phyloP scores from a whole-genome alignment of 2,329 filamentous ascomycete genomes.

The Akanthomyces uredinophilus region DNA sequence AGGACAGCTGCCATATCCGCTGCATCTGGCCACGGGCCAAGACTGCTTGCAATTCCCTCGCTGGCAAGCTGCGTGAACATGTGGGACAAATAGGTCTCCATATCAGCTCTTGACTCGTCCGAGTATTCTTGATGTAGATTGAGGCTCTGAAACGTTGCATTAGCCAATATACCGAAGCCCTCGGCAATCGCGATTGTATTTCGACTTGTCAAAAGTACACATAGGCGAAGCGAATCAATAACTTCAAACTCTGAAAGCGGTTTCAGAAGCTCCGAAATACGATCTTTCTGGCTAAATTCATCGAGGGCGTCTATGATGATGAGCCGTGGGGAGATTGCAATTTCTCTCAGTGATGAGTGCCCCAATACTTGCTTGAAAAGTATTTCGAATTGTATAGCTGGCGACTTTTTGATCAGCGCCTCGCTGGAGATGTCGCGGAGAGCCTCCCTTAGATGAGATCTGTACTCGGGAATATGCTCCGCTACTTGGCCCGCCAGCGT shows the following conservation, averaged over 20 bases:
- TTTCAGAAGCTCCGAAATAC: not conserved
- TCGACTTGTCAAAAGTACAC: not conserved
- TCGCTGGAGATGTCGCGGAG: not conserved
- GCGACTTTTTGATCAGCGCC: not conserved
- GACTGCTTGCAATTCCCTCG: not conserved
- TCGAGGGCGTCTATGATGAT: slow-evolving; percentile 3
- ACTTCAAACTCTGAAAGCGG: not conserved
- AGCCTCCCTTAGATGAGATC: not conserved
- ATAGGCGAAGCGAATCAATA: not conserved
- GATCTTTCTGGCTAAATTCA: not conserved
- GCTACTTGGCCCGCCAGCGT: not conserved
- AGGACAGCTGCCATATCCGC: not conserved
- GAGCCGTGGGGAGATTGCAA: not conserved
- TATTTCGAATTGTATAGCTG: not conserved
- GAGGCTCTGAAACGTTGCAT: not conserved
- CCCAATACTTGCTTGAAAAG: not conserved
- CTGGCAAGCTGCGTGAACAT: not conserved
- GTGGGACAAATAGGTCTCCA: not conserved
- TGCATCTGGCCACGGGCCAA: not conserved
- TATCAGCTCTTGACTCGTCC: not conserved
- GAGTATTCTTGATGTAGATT: not conserved
- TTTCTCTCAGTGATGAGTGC: not conserved
- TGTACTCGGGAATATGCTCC: not conserved
- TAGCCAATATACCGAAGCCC: not conserved
- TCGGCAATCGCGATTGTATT: not conserved